These are phyloP conservation scores for Rhizomucor miehei DNA, from an alignment of 371 early-diverging fungal species.

Conservation along the genomic window DNA sequence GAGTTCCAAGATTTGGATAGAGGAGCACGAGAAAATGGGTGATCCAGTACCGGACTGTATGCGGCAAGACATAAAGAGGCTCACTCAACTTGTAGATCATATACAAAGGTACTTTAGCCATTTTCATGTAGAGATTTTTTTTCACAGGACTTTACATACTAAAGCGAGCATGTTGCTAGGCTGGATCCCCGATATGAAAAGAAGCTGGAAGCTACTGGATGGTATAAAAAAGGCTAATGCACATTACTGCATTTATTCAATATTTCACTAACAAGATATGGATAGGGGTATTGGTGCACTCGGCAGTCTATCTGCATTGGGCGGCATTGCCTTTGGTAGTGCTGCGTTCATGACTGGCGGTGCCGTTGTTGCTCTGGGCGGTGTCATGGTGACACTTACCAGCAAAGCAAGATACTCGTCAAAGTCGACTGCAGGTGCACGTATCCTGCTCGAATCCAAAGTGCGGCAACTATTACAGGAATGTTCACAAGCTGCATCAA, in stretches of 20 bases:
- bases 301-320: constrained; percentile 47
- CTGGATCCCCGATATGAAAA: constrained; percentile 52
- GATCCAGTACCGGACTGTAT: constrained; percentile 43
- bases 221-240: constrained; percentile 16
- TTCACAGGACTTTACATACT: background rate
- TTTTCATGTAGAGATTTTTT: background rate
- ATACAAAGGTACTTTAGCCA: constrained; percentile 13
- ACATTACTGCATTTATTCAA: background rate
- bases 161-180: constrained; percentile 14
- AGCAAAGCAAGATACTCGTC: constrained; percentile 19
- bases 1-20: constrained; percentile 52
- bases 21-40: constrained; percentile 41
- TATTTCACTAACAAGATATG: constrained; percentile 5
- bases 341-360: constrained; percentile 30
- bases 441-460: constrained; percentile 20
- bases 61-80: constrained; percentile 32
- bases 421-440: constrained; percentile 21
- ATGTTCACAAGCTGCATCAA: background rate
- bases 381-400: constrained; percentile 22
- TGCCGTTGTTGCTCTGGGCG: constrained; percentile 31
- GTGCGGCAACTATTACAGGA: constrained; percentile 5
- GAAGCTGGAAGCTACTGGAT: constrained; percentile 41
- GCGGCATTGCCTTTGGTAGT: constrained; percentile 48
- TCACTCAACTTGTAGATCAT: constrained; percentile 38
- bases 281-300: constrained; percentile 40